Conservation (phyloP, 2,329 filamentous ascomycete species). For the Hymenoscyphus fraxineus region DNA sequence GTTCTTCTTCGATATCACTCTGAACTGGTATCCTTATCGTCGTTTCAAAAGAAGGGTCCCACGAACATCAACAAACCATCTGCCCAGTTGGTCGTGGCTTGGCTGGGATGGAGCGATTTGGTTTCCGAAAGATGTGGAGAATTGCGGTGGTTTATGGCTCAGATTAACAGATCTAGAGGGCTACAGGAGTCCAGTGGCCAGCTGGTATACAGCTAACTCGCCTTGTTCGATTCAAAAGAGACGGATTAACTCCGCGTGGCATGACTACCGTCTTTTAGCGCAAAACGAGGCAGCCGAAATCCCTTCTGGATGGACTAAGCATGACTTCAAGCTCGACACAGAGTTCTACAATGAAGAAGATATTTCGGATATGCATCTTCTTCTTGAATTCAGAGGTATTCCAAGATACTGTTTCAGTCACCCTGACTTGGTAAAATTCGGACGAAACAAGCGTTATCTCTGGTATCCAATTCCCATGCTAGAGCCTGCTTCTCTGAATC, state of each 20-base stretch:
- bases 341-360: neutral
- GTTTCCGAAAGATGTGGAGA: neutral
- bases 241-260: neutral
- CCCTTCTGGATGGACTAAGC: neutral
- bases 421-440: neutral
- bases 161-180: neutral
- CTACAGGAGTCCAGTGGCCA: neutral
- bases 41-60: neutral
- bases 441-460: too few relatives aligned
- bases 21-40: neutral
- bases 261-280: neutral
- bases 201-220: neutral
- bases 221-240: neutral
- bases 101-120: neutral
- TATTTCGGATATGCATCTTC: neutral
- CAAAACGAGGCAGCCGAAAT: neutral
- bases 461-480: neutral
- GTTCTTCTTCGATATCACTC: conserved; percentile 1
- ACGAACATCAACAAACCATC: neutral
- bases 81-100: conserved; percentile 3
- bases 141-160: neutral
- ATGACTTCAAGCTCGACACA: neutral
- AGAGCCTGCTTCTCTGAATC: neutral
- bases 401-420: neutral
- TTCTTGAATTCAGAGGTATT: neutral